Conservation (phyloP, 257 asterid species). For the Fraxinus pennsylvanica region DNA sequence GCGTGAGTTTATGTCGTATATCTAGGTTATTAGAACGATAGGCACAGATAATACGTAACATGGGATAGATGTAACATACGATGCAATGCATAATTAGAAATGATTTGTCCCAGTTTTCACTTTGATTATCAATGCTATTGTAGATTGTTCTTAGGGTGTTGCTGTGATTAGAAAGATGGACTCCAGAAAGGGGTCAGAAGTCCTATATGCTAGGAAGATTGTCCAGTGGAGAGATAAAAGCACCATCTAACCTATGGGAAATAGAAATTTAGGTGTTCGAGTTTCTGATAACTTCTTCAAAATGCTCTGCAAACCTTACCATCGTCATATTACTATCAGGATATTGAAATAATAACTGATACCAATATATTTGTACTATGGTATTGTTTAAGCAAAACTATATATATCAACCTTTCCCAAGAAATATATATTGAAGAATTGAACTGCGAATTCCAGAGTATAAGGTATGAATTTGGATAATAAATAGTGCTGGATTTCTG, state of each 20-base stretch:
- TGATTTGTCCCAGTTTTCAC: not conserved
- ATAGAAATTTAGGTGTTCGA: not conserved
- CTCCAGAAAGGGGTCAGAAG: not conserved
- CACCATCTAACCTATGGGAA: not conserved
- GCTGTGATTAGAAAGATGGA: not conserved
- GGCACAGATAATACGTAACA: not conserved
- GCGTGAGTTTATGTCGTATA: not conserved
- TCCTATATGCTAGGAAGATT: not conserved
- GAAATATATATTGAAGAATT: not conserved
- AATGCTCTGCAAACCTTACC: not conserved
- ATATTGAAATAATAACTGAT: not conserved
- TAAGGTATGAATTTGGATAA: not conserved
- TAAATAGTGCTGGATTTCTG: not conserved
- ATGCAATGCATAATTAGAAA: not conserved
- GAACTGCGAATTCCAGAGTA: not conserved
- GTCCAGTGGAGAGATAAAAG: not conserved
- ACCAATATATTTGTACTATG: not conserved
- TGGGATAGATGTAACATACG: not conserved
- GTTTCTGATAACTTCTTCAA: not conserved
- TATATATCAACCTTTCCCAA: not conserved
- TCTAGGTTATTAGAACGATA: not conserved
- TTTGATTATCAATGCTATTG: not conserved
- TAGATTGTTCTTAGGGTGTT: not conserved
- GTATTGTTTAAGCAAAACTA: not conserved
- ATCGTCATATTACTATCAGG: not conserved